Base-by-base conservation (phyloP, 2,329 filamentous ascomycete species). In the Didymella pinodella region DNA sequence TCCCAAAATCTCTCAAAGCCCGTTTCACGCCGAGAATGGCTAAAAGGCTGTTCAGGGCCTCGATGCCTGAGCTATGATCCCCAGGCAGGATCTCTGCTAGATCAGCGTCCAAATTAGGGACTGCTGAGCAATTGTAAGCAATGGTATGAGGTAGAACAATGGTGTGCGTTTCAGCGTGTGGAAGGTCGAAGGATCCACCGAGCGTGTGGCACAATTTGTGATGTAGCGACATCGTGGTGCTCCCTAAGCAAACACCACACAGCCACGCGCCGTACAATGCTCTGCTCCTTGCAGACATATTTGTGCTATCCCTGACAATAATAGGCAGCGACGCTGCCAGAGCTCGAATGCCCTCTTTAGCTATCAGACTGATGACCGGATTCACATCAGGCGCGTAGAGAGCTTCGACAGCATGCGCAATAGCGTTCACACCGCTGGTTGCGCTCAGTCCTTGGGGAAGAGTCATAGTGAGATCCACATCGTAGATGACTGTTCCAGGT, bases 121-220 rank as follows among this genome's bases (percentile, higher is more conserved):
- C 31, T 6, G 49, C 40, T n/a, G 40, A 41, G 29, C 18, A 83
- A 63, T 89, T 88, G 69, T 88, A 90, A 2, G 86, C 84, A 2
- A 89, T 75, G 0, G 85, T 84, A 66, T 89, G 87, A 0, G 87
- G 86, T 7, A 89, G 77, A 1, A 89, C 81, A 31, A 86, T 83
- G 0, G 86, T 86, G 66, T 90, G 88, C 0, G 86, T 89, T 70
- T 89, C 86, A 1, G 87, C 85, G 60, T 90, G 87, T 0, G 87
- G 86, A 7, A 90, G 79, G 61, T 85, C 83, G 72, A 89, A 88
- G 65, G 80, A 84, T 7, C 87, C 88, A 25, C 87, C 87, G 1
- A 89, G 78, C 0, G 84, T 85, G 68, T 90, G 87, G 75, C 86
- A 89, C 2, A 90, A 81, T 70, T 90, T 90, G 74, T 90, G 87